Evolutionary conservation across 176 grass and related monocot genomes (phyloP), one percentile per base, ranked within the genome.

Genomic region (Phoenix dactylifera): DNA sequence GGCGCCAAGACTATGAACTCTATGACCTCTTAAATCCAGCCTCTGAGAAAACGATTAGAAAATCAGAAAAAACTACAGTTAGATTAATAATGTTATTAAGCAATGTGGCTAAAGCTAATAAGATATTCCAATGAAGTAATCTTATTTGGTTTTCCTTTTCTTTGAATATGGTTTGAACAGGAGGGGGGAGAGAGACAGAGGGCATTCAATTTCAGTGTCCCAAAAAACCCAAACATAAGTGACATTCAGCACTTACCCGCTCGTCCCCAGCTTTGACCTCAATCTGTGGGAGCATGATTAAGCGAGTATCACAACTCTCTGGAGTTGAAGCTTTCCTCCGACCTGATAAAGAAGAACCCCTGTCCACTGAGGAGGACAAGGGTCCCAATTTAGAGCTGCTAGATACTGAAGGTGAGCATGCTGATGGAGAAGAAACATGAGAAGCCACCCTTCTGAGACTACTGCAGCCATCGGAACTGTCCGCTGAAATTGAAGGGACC

Each of bases 211-310:
- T 49, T 76, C 19, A 52, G 29, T 6, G 29, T 44, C 35, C 35
- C 10, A 51, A 61, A 58, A 57, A 19, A 22, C 10, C 14, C 54
- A 69, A 70, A 74, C 32, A 58, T 29, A 26, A 59, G 55, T 75
- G 56, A 58, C 54, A 19, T 25, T 64, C 4, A 18, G 29, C 50
- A 87, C 84, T 79, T 24, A 97, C 92, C 92, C 82, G 60, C 70
- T 91, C 92, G 63, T 85, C 84, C 24, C 84, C 89, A 70, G 83
- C 75, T 65, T 83, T 97, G 49, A 93, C 67, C 76, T 97, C 92
- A 75, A 97, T 87, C 70, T 91, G 86, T 48, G 92, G 92, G 35
- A 97, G 74, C 87, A 97, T 88, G 75, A 91, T 85, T 68, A 84
- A 82, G 28, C 79, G 77, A 54, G 85, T 81, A 80, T 95, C 90